Base-by-base conservation (phyloP, 176 grass and related monocot species). In the Chrysopogon serrulatus region DNA sequence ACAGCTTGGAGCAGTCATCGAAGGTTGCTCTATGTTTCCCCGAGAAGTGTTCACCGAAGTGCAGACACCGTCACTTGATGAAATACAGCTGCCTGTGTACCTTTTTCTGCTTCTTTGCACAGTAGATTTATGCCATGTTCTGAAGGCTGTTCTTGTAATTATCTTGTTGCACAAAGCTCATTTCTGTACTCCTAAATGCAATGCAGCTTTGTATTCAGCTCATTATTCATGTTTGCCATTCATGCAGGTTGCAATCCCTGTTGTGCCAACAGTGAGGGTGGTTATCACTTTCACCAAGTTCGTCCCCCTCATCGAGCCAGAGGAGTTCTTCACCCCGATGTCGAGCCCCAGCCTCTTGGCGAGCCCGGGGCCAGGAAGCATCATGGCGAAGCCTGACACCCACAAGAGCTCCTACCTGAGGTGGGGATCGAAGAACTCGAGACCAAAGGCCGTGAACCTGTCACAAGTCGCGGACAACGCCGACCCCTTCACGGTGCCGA, bases 311-410 rank as follows among this genome's bases (percentile, higher is more conserved):
- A 19, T 79, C 0, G 93, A 95, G 65, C 93, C 93, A 2, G 96
- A 99, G 83, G 91, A 94, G 72, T 99, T 99, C 82, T 99, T 99
- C 89, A 96, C 96, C 2, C 96, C 96, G 28, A 92, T 96, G 79
- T 99, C 96, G 16, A 99, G 96, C 74, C 96, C 96, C 53, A 96
- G 96, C 68, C 79, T 99, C 24, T 84, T 99, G 77, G 87, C 59
- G 75, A 90, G 92, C 74, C 84, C 88, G 1, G 88, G 88, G 34
- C 88, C 84, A 14, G 88, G 88, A 59, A 87, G 68, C 48, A 83
- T 90, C 80, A 83, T 79, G 80, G 47, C 68, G 37, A 95, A 86
- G 48, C 30, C 85, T 1, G 90, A 95, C 17, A 74, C 45, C 37
- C 87, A 90, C 57, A 95, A 92, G 87, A 95, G 87, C 75, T 92